phyloP scores from a whole-genome alignment of 225 moss, liverwort and hornwort genomes.

The Pseudisothecium myosuroides region DNA sequence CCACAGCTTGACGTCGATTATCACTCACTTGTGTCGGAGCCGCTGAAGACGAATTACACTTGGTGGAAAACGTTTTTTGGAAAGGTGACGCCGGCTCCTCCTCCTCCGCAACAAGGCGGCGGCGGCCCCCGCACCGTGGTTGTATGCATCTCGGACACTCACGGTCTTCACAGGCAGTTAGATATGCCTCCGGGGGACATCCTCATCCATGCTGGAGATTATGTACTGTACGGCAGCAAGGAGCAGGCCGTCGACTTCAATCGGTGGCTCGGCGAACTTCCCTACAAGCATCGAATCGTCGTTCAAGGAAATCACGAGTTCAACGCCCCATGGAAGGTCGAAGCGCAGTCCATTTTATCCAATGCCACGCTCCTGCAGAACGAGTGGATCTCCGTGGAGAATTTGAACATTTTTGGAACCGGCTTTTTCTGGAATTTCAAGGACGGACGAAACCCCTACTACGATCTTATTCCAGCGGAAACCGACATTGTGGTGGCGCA shows the following conservation, averaged over 20 bases:
- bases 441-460: not conserved
- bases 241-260: not conserved
- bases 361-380: not conserved
- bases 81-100: not conserved
- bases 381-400: not conserved
- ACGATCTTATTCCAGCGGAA: not conserved
- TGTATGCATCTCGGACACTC: not conserved
- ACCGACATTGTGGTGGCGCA: not conserved
- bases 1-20: not conserved
- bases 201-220: not conserved
- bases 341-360: not conserved
- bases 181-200: not conserved
- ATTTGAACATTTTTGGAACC: not conserved
- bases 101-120: not conserved
- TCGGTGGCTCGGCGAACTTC: not conserved
- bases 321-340: not conserved
- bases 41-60: not conserved
- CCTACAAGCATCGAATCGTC: not conserved
- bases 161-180: not conserved
- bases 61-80: not conserved
- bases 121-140: not conserved
- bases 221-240: not conserved
- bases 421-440: not conserved
- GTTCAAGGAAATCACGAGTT: not conserved
- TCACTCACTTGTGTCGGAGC: not conserved